Conservation (phyloP, 176 grass and related monocot species). For the barley (Hordeum vulgare) region MorexV3_pseudomolecules_assembly NC_058522.1:440288689-440289188, state of each 20-base stretch:
- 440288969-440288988: not conserved
- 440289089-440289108: no score
- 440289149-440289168: no score
- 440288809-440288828: not conserved
- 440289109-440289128: no score
- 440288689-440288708: not conserved
- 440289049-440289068: no score
- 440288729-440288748: not conserved
- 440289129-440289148: no score
- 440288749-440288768: not conserved
- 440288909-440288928: no score
- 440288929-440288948: no score
- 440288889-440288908: not conserved
- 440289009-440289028: no score
- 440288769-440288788: not conserved
- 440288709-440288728: not conserved
- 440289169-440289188: no score
- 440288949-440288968: not conserved
- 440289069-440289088: no score
- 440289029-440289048: no score
- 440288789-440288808: not conserved
- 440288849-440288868: not conserved
- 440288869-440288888: not conserved
- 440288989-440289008: not conserved
- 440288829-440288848: not conserved